Percentiles rank a stretch among this genome's conserved stretches.
Conservation (phyloP, 192 early-diverging fungal genomes). For the Cetraspora pellucida region DNA sequence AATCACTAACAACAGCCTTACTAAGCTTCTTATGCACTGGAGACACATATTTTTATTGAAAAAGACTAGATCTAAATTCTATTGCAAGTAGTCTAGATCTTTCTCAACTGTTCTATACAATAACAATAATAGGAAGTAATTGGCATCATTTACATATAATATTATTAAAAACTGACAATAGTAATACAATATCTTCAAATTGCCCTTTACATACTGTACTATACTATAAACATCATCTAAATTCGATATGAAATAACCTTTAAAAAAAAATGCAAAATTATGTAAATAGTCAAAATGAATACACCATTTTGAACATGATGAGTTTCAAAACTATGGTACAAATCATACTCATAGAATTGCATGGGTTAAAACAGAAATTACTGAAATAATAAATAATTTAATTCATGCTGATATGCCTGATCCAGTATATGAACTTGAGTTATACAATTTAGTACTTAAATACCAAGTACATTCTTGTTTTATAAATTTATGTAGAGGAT, state of each 20-base stretch:
- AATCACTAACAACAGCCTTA: background rate
- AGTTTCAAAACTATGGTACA: conserved; percentile 21
- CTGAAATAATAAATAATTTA: conserved; percentile 3
- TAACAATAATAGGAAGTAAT: conserved; percentile 1
- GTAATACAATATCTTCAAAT: background rate
- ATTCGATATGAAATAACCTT: background rate
- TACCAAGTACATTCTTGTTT: too few species aligned
- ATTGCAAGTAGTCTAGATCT: background rate
- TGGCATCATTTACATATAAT: conserved; percentile 2
- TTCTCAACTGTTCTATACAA: background rate
- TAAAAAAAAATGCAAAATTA: background rate
- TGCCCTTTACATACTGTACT: background rate
- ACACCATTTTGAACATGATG: conserved; percentile 15
- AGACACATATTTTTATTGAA: conserved; percentile 9
- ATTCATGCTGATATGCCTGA: background rate
- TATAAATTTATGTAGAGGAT: too few species aligned
- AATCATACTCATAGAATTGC: conserved; percentile 2
- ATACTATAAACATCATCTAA: conserved; percentile 1
- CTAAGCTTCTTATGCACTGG: background rate
- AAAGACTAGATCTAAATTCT: background rate
- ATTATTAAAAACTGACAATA: background rate
- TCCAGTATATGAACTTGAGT: too few species aligned
- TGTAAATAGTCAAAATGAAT: background rate
- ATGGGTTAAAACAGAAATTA: background rate
- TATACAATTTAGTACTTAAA: too few species aligned